Evolutionary conservation across 345 rosid species (phyloP).

Genomic region (Theobroma cacao): DNA sequence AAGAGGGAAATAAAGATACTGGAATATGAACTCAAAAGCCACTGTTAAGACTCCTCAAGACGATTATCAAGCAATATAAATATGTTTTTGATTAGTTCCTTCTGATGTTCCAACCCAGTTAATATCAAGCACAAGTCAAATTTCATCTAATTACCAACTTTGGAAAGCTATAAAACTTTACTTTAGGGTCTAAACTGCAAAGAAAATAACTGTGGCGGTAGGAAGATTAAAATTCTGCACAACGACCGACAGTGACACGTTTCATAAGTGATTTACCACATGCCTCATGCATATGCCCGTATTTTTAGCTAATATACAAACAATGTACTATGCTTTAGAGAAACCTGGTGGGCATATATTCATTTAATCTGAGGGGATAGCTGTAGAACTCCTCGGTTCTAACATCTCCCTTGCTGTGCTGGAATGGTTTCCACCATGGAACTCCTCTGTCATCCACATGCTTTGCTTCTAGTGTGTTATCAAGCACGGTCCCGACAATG

Average conservation of each 20-base stretch:
- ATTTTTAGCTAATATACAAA: constrained; percentile 14
- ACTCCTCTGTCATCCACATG: constrained; percentile 57
- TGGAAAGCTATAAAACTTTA: neutral
- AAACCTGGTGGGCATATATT: constrained; percentile 64
- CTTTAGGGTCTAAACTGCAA: neutral
- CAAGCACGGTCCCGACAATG: constrained; percentile 60
- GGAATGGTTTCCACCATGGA: constrained; percentile 94
- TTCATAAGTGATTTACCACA: neutral
- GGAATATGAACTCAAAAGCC: neutral
- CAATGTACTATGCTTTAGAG: constrained; percentile 23
- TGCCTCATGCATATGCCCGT: neutral
- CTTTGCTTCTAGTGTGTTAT: constrained; percentile 70
- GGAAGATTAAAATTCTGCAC: neutral
- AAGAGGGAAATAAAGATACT: no score
- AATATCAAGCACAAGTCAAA: neutral
- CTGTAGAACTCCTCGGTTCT: constrained; percentile 82
- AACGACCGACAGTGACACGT: neutral
- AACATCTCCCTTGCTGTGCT: constrained; percentile 55
- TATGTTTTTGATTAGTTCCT: neutral
- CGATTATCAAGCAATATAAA: no score
- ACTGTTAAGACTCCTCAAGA: no score
- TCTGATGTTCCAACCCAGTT: neutral
- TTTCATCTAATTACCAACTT: neutral
- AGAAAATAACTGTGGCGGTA: neutral
- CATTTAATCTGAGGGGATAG: constrained; percentile 52